Percentiles rank a stretch among this genome's conserved stretches.
These are phyloP conservation scores for Dioszegia aurantiaca DNA, from an alignment of 768 basidiomycete genomes.

Conservation along the genomic window DNA sequence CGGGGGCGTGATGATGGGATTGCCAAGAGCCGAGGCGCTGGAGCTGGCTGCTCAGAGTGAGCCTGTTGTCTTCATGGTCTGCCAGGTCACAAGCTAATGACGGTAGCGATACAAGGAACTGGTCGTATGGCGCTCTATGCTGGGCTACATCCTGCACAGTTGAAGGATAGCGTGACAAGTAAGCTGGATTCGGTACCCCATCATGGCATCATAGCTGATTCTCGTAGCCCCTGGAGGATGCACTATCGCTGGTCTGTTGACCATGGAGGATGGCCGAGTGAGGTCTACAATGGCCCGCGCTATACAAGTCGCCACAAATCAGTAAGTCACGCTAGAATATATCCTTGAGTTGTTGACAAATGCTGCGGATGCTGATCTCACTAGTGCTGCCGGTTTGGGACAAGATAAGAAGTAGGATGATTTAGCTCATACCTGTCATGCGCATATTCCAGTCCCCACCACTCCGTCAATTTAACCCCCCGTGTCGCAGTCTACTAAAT, in stretches of 20 bases:
- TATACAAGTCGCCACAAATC: constrained; percentile 80
- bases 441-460: no score
- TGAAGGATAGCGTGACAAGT: constrained; percentile 98
- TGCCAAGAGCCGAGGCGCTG: constrained; percentile 86
- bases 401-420: constrained; percentile 49
- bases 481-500: no score
- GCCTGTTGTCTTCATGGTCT: constrained; percentile 33
- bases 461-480: no score
- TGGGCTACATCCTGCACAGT: constrained; percentile 87
- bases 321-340: constrained; percentile 26
- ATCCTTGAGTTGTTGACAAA: no score
- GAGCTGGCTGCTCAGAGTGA: constrained; percentile 93
- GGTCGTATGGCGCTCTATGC: constrained; percentile 90
- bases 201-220: not conserved
- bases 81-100: not conserved
- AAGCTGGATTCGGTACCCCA: constrained; percentile 50
- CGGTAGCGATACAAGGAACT: constrained; percentile 84
- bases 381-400: constrained; percentile 47
- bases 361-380: constrained; percentile 6
- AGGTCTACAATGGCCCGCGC: constrained; percentile 91
- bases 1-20: constrained; percentile 99
- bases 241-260: constrained; percentile 93
- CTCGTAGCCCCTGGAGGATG: constrained; percentile 79
- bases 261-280: constrained; percentile 89
- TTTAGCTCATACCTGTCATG: no score